Evolutionary conservation across 441 rosid species (phyloP).

Genomic region (Populus trichocarpa): DNA sequence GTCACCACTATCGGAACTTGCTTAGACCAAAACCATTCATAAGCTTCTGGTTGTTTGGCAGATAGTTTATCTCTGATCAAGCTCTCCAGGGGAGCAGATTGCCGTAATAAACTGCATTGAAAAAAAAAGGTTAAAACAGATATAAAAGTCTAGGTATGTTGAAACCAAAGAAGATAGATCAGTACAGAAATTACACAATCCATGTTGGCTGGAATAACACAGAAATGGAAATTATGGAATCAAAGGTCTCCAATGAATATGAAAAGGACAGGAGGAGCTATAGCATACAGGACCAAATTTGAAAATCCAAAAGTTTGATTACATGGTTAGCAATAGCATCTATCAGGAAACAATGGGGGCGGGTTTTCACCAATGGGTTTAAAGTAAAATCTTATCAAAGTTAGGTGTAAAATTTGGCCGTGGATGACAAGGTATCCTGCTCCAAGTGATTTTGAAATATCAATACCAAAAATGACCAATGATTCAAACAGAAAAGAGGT

Average conservation of each 20-base stretch:
- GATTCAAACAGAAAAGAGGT: neutral
- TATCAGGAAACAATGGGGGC: neutral
- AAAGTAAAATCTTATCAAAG: neutral
- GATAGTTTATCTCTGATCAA: conserved; percentile 79
- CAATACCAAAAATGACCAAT: neutral
- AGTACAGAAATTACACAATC: neutral
- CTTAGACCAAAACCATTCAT: conserved; percentile 88
- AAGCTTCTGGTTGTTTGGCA: conserved; percentile 71
- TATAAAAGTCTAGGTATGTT: conserved; percentile 2
- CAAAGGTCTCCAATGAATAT: neutral
- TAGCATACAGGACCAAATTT: neutral
- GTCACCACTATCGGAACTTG: conserved; percentile 68
- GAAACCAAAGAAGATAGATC: conserved; percentile 3
- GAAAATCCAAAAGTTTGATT: conserved; percentile 1
- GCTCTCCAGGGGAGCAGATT: conserved; percentile 78
- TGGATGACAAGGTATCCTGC: neutral
- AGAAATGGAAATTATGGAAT: neutral
- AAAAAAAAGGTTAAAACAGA: conserved; percentile 13
- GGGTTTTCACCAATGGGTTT: neutral
- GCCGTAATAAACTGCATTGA: conserved; percentile 75
- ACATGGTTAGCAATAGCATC: neutral
- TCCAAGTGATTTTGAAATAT: neutral
- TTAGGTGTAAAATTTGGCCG: neutral
- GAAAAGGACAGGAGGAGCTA: neutral
- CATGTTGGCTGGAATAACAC: neutral